These are phyloP conservation scores for Zizania latifolia DNA, from an alignment of 176 grass and related monocot genomes.

Conservation along the genomic window DNA sequence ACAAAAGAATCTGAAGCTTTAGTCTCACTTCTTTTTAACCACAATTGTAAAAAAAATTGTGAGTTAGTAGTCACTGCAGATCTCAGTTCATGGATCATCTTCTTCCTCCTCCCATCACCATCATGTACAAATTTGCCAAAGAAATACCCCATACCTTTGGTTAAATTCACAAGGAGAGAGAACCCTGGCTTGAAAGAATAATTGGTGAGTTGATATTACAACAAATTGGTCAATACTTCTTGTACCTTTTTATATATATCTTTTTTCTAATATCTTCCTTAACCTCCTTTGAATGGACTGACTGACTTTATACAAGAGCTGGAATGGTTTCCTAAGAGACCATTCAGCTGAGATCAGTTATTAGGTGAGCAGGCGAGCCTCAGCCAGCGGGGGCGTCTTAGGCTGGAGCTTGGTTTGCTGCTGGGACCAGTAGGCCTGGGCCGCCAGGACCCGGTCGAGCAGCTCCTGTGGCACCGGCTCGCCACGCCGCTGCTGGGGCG, in stretches of 20 bases:
- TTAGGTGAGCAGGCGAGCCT: constrained; percentile 64
- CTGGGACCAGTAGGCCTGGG: constrained; percentile 90
- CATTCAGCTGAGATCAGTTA: constrained; percentile 44
- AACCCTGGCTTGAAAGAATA: constrained; percentile 74
- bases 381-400: constrained; percentile 59
- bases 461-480: constrained; percentile 94
- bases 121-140: constrained; percentile 65
- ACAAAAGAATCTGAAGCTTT: constrained; percentile 58
- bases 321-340: constrained; percentile 46
- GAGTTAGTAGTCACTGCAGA: constrained; percentile 59
- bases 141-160: constrained; percentile 61
- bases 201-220: constrained; percentile 81
- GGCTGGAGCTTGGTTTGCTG: constrained; percentile 92
- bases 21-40: constrained; percentile 25
- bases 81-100: constrained; percentile 63
- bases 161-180: constrained; percentile 78
- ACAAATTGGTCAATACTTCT: constrained; percentile 89
- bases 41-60: constrained; percentile 39
- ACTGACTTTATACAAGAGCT: constrained; percentile 63
- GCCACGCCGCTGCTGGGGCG: constrained; percentile 87
- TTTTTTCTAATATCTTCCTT: constrained; percentile 55
- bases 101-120: constrained; percentile 42
- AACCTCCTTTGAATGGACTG: constrained; percentile 51
- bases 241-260: constrained; percentile 62
- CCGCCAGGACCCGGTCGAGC: constrained; percentile 83